phyloP scores from a whole-genome alignment of 176 grass and related monocot genomes.

The Zoysia japonica region DNA sequence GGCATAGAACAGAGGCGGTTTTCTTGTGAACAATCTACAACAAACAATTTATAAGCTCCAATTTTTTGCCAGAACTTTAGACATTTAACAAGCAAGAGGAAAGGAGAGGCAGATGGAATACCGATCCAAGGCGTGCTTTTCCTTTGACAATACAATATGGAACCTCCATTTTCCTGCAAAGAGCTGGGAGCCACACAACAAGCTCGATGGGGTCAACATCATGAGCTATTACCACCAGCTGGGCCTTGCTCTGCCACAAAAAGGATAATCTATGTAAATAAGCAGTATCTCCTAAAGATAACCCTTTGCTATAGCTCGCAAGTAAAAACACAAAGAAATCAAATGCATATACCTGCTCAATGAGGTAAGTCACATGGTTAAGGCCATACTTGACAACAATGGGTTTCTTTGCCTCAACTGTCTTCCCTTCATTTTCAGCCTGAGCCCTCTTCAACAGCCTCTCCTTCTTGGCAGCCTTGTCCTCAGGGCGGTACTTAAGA shows the following conservation, averaged over 20 bases:
- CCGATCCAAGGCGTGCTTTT: conserved; percentile 39
- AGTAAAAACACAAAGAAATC: background rate
- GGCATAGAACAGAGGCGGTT: conserved; percentile 51
- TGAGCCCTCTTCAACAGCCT: conserved; percentile 61
- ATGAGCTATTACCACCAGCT: no score
- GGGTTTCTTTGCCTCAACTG: conserved; percentile 23
- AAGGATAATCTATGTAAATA: background rate
- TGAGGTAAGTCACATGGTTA: conserved; percentile 34
- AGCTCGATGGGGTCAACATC: no score
- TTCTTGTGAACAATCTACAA: conserved; percentile 61
- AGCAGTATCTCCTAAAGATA: no score
- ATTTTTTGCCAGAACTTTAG: no score
- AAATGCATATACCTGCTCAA: background rate
- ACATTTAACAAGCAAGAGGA: background rate
- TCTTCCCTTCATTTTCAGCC: conserved; percentile 27
- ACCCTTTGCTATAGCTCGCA: background rate
- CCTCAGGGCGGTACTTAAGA: conserved; percentile 62
- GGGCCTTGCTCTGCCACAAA: background rate
- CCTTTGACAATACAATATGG: no score
- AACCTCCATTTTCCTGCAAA: no score
- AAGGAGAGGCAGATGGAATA: background rate
- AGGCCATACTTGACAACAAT: conserved; percentile 34
- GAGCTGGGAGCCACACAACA: no score
- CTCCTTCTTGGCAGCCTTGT: conserved; percentile 69
- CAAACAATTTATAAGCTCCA: conserved; percentile 7